Evolutionary conservation across 2,329 filamentous ascomycete species (phyloP).

Genomic region (Penicillium oxalicum): DNA sequence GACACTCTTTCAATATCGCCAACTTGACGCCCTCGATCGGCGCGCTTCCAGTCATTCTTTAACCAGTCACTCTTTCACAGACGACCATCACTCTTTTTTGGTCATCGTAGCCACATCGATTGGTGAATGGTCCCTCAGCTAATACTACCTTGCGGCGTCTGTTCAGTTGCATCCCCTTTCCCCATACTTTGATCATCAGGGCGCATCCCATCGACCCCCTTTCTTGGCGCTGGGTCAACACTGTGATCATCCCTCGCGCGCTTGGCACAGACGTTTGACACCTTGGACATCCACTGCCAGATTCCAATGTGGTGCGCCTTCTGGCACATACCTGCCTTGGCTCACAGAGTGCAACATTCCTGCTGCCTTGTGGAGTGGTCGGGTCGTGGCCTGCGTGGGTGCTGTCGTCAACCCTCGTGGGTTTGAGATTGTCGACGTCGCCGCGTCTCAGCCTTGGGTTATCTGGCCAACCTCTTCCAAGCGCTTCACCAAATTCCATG

Average conservation of each 20-base stretch:
- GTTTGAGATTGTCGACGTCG: no score
- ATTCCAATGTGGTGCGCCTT: slow-evolving; percentile 2
- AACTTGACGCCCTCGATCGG: not conserved
- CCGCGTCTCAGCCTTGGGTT: not conserved
- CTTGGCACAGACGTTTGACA: slow-evolving; percentile 7
- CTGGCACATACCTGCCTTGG: not conserved
- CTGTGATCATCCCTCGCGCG: slow-evolving; percentile 10
- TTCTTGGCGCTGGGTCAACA: slow-evolving; percentile 15
- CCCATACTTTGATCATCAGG: slow-evolving; percentile 11
- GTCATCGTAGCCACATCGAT: slow-evolving; percentile 4
- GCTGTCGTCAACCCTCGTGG: not conserved
- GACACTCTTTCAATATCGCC: slow-evolving; percentile 1
- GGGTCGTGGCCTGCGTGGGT: slow-evolving; percentile 1
- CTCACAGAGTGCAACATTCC: not conserved
- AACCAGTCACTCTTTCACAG: not conserved
- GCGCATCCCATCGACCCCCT: slow-evolving; percentile 11
- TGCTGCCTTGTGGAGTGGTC: slow-evolving; percentile 3
- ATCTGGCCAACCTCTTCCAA: slow-evolving; percentile 1
- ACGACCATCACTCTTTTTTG: slow-evolving; percentile 2
- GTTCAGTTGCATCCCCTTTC: slow-evolving; percentile 2
- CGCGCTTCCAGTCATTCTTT: not conserved
- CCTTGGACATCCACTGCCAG: slow-evolving; percentile 4
- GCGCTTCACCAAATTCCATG: not conserved
- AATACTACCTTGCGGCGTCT: slow-evolving; percentile 7
- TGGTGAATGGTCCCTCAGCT: not conserved